phyloP scores from a whole-genome alignment of 2,329 filamentous ascomycete genomes.

The Pseudogymnoascus sp. region DNA sequence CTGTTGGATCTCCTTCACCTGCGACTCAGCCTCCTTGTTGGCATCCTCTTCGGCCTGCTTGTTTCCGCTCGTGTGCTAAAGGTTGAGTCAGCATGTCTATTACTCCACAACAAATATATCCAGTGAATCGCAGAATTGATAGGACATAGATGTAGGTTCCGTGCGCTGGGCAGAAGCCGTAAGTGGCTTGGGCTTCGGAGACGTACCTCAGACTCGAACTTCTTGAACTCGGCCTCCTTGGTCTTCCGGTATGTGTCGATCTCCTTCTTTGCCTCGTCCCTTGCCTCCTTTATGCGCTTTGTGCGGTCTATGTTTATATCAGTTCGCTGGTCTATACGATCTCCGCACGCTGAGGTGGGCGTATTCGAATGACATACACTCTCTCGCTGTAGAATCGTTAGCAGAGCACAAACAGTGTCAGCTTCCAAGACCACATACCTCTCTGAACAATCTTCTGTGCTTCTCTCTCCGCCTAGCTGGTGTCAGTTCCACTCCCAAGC shows the following conservation, averaged over 20 bases:
- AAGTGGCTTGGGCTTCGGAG: neutral
- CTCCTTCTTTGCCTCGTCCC: slow-evolving; percentile 94
- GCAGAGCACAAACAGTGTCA: slow-evolving; percentile 13
- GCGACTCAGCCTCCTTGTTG: slow-evolving; percentile 67
- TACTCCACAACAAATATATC: neutral
- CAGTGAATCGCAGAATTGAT: neutral
- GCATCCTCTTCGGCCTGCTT: slow-evolving; percentile 71
- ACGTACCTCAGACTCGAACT: slow-evolving; percentile 67
- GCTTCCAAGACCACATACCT: slow-evolving; percentile 45
- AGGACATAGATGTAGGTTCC: neutral
- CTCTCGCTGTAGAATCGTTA: slow-evolving; percentile 55
- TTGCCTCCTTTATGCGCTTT: slow-evolving; percentile 93
- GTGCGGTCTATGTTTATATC: slow-evolving; percentile 60
- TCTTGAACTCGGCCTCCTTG: slow-evolving; percentile 93
- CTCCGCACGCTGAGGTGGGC: neutral
- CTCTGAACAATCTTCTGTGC: slow-evolving; percentile 98
- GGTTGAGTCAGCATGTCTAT: neutral
- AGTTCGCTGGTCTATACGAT: neutral
- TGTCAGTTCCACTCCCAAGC: slow-evolving; percentile 29
- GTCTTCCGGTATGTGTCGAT: slow-evolving; percentile 83
- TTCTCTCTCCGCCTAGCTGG: slow-evolving; percentile 79
- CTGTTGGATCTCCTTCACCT: slow-evolving; percentile 73
- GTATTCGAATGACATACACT: slow-evolving; percentile 54
- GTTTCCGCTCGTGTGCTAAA: slow-evolving; percentile 86
- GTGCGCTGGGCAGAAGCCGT: neutral